Evolutionary conservation across 495 filamentous ascomycete genomes (phyloP).

Genomic region (Podospora didyma): DNA sequence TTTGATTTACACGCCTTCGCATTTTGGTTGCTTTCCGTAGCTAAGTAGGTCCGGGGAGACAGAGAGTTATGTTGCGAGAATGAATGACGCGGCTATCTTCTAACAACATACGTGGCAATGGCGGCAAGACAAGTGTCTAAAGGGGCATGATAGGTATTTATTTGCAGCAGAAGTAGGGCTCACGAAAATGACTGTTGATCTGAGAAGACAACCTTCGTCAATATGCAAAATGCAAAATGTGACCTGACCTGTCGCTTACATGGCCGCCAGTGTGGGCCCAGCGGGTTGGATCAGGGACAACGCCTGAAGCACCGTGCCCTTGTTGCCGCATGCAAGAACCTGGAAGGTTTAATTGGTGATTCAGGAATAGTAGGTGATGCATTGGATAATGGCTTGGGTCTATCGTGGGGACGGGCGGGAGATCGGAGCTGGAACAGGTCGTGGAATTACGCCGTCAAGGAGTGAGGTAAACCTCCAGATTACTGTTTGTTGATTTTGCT

Average conservation of each 20-base stretch:
- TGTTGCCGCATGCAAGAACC: not conserved
- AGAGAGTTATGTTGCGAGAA: not conserved
- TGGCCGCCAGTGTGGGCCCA: not conserved
- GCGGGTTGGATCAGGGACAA: not conserved
- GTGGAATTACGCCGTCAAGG: too few relatives aligned
- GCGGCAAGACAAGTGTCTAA: too few relatives aligned
- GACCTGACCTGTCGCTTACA: not conserved
- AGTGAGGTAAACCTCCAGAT: too few relatives aligned
- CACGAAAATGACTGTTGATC: too few relatives aligned
- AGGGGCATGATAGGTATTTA: too few relatives aligned
- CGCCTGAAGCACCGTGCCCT: not conserved
- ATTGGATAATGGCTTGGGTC: slow-evolving; percentile 3
- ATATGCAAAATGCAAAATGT: not conserved
- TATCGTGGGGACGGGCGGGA: not conserved
- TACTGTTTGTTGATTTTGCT: too few relatives aligned
- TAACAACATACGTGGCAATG: not conserved
- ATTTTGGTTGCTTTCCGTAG: slow-evolving; percentile 21
- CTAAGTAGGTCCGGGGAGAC: slow-evolving; percentile 1
- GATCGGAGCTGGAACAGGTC: not conserved
- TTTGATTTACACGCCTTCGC: slow-evolving; percentile 18
- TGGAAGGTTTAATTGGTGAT: not conserved
- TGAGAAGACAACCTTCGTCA: not conserved
- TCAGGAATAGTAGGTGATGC: slow-evolving; percentile 3
- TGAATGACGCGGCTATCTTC: not conserved
- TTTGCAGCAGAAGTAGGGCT: too few relatives aligned